phyloP scores from a whole-genome alignment of 2,329 filamentous ascomycete species.

The Beauveria rudraprayagi region DNA sequence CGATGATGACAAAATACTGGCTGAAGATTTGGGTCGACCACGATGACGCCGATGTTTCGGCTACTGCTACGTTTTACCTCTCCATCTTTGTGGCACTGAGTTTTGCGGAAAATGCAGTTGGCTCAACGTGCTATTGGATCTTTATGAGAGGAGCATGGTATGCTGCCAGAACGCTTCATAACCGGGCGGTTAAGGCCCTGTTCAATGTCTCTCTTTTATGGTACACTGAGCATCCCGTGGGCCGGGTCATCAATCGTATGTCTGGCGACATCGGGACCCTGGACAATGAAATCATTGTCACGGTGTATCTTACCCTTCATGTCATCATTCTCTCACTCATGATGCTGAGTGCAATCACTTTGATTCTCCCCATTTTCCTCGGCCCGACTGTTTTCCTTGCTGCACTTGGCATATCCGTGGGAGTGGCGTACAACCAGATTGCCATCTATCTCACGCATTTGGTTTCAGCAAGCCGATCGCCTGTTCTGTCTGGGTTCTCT shows the following conservation, averaged over 20 bases:
- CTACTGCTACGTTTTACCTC: conserved; percentile 38
- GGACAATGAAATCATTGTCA: conserved; percentile 37
- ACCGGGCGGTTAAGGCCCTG: conserved; percentile 41
- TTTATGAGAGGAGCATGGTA: conserved; percentile 49
- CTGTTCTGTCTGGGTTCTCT: conserved; percentile 48
- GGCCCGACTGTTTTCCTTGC: conserved; percentile 35
- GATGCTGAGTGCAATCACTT: conserved; percentile 38
- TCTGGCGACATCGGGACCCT: conserved; percentile 49
- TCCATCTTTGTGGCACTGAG: conserved; percentile 42
- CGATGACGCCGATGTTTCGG: conserved; percentile 33
- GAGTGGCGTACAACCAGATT: conserved; percentile 42
- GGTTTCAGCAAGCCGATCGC: conserved; percentile 39
- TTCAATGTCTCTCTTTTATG: conserved; percentile 47
- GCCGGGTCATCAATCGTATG: conserved; percentile 47
- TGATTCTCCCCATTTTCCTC: conserved; percentile 34
- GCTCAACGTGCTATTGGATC: conserved; percentile 30
- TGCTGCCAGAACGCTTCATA: conserved; percentile 44
- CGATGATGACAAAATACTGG: conserved; percentile 38
- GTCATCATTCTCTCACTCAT: conserved; percentile 34
- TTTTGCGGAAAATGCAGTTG: conserved; percentile 34
- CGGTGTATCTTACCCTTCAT: conserved; percentile 36
- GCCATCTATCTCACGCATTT: conserved; percentile 38
- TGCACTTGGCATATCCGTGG: conserved; percentile 37
- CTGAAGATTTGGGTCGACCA: conserved; percentile 47
- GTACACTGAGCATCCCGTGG: conserved; percentile 46